These are phyloP conservation scores for Dactylorhiza incarnata DNA, from an alignment of 106 monocot genomes.

Conservation along the genomic window DNA sequence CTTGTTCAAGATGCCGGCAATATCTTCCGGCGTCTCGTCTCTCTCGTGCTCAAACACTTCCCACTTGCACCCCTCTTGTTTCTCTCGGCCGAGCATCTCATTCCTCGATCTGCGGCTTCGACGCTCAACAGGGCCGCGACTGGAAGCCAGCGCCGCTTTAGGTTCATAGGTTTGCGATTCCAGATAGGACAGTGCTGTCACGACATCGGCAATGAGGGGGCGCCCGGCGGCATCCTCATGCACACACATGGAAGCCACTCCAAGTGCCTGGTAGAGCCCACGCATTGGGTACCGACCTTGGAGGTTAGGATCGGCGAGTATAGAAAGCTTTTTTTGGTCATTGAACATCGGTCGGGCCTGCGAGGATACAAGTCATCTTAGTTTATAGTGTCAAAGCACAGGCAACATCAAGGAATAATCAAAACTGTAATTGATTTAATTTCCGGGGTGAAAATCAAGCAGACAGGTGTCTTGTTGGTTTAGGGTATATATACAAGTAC, in stretches of 20 bases:
- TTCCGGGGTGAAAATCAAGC: neutral
- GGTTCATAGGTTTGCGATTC: conserved; percentile 59
- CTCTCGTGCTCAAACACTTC: conserved; percentile 11
- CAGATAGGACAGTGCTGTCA: conserved; percentile 72
- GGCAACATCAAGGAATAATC: neutral
- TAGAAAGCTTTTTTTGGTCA: conserved; percentile 52
- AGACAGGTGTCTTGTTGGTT: too few relatives aligned
- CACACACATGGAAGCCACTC: conserved; percentile 83
- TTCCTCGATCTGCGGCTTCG: conserved; percentile 9
- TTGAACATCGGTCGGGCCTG: conserved; percentile 70
- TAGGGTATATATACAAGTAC: too few relatives aligned
- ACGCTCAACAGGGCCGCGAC: neutral
- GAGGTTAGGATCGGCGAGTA: conserved; percentile 57
- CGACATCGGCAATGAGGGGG: conserved; percentile 74
- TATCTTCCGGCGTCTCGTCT: conserved; percentile 25
- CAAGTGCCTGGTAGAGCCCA: conserved; percentile 73
- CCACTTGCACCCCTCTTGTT: conserved; percentile 8
- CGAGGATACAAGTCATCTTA: neutral
- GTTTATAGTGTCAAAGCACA: neutral
- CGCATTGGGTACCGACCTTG: conserved; percentile 59
- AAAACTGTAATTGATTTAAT: neutral
- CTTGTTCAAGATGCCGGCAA: conserved; percentile 7
- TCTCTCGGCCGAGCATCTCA: neutral
- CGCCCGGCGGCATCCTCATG: conserved; percentile 65
- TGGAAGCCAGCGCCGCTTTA: neutral